Base-by-base conservation (phyloP, 768 basidiomycete species). In the Tricholoma saponaceum region DNA sequence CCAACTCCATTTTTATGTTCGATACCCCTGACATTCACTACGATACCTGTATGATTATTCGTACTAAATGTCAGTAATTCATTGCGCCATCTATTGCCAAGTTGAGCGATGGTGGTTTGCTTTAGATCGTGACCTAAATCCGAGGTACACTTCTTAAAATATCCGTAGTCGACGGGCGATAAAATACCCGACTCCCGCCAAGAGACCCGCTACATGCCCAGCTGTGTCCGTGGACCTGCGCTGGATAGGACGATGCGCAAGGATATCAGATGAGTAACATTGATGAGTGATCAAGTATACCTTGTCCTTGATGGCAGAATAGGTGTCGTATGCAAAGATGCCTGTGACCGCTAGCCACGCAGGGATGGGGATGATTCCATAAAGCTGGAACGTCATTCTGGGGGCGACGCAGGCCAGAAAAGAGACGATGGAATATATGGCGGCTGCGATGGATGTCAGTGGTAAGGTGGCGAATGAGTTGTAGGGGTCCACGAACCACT, bases 311-410 rank as follows among this genome's bases (percentile, higher is more conserved):
- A 77, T 51, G 13, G 80, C 76, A 41, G 71, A 75, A 58, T 79
- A 85, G 1, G 77, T 65, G 62, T 91, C 89, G 60, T 80, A 87
- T 10, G 76, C 67, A 63, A 89, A 84, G 46, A 93, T 69, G 5
- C 87, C 90, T 0, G 81, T 70, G 0, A 92, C 86, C 50, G 81
- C 81, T 2, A 80, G 76, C 89, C 89, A 94, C 0, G 90, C 90
- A 0, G 92, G 90, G 57, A 89, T 75, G 23, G 91, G 92, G 23
- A 92, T 72, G 62, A 92, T 82, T 32, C 84, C 88, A 69, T 90
- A 94, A 43, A 94, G 69, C 7, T 79, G 72, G 67, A 94, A 89
- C 0, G 75, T 85, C 63, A 83, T 75, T 14, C 63, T 81, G 4
- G 92, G 92, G 13, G 83, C 83, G 1, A 82, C 71, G 67, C 85